Percentiles rank a stretch among this genome's conserved stretches.
Evolutionary conservation across 441 rosid species (phyloP).

Genomic region (Populus hybrid): DNA sequence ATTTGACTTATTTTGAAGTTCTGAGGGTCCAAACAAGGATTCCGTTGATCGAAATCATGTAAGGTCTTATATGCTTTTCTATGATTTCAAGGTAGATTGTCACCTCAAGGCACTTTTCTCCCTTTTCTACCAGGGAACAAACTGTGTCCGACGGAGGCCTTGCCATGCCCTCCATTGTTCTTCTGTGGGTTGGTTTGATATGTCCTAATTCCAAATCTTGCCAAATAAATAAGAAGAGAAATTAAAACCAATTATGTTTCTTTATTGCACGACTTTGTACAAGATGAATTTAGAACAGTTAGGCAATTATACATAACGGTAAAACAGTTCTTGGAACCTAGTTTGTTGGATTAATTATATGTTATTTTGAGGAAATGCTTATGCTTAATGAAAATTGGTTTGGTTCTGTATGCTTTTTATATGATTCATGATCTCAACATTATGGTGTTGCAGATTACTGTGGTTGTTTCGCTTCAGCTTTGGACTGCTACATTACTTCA

Average conservation of each 20-base stretch:
- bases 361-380: not conserved
- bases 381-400: not conserved
- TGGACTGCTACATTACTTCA: constrained; percentile 60
- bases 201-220: not conserved
- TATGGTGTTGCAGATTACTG: constrained; percentile 48
- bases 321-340: not conserved
- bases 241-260: not conserved
- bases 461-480: constrained; percentile 68
- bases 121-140: not conserved
- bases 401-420: not conserved
- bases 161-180: not conserved
- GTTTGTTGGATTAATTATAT: not conserved
- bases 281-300: not conserved
- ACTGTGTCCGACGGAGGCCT: not conserved
- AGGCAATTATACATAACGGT: not conserved
- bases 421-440: constrained; percentile 5
- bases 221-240: not conserved
- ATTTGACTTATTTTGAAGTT: not conserved
- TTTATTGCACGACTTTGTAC: not conserved
- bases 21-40: not conserved
- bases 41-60: not conserved
- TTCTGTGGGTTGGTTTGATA: not conserved
- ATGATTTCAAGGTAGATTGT: not conserved
- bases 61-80: not conserved
- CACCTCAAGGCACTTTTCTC: not conserved